Base-by-base conservation (phyloP, 768 basidiomycete species). In the Macrolepiota fuliginosa region DNA sequence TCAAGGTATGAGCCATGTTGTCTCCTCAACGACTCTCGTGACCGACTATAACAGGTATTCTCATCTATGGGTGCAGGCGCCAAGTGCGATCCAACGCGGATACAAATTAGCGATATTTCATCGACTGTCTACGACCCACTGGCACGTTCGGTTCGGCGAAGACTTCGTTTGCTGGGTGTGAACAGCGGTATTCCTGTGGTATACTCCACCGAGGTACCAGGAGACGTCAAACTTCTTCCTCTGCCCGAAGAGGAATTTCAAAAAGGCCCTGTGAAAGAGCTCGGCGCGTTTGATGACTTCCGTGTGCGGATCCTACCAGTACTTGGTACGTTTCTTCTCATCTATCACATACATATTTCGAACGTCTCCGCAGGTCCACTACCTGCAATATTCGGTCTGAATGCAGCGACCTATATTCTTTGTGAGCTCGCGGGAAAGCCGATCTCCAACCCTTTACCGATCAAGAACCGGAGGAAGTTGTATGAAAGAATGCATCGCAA, bases 51-150 rank as follows among this genome's bases (percentile, higher is more conserved):
- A 82, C 64, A 91, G 90, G 90, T 96, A 17, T 97, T 98, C 74
- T 94, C 96, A 0, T 94, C 94, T 25, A 97, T 99, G 94, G 97
- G 97, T 29, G 92, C 96, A 3, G 89, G 95, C 12, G 91, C 95
- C 13, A 99, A 98, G 76, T 84, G 83, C 67, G 97, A 99, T 73
- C 96, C 97, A 0, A 96, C 95, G 1, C 86, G 94, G 42, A 85
- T 99, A 25, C 96, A 98, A 73, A 97, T 98, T 60, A 90, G 89
- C 64, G 96, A 98, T 74, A 94, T 98, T 66, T 94, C 95, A 2
- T 79, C 80, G 61, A 98, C 97, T 0, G 82, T 92, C 42, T 96
- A 98, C 69, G 97, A 98, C 72, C 95, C 96, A 3, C 84, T 99
- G 17, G 97, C 97, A 24, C 89, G 96, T 61, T 84, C 91, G 22